Conservation (phyloP, 306 rosid species). For the Prunus persica region Prunus_persica_NCBIv2 NC_034010.1:3458001-3458500, state of each 20-base stretch:
- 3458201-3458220: conserved; percentile 39
- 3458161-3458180: conserved; percentile 45
- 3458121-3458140: conserved; percentile 49
- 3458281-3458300: not conserved
- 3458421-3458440: not conserved
- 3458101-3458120: conserved; percentile 48
- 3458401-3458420: not conserved
- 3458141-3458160: conserved; percentile 52
- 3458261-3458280: not conserved
- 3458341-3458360: not conserved
- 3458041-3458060: conserved; percentile 51
- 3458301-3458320: not conserved
- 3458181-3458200: conserved; percentile 43
- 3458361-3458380: not conserved
- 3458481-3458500: no score
- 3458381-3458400: not conserved
- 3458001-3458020: conserved; percentile 57
- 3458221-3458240: conserved; percentile 36
- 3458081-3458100: conserved; percentile 34
- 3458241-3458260: not conserved
- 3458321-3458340: not conserved
- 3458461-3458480: not conserved
- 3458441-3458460: not conserved
- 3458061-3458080: conserved; percentile 42
- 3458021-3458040: conserved; percentile 37